phyloP scores from a whole-genome alignment of 345 rosid genomes.

The Sisymbrium altissimum region DNA sequence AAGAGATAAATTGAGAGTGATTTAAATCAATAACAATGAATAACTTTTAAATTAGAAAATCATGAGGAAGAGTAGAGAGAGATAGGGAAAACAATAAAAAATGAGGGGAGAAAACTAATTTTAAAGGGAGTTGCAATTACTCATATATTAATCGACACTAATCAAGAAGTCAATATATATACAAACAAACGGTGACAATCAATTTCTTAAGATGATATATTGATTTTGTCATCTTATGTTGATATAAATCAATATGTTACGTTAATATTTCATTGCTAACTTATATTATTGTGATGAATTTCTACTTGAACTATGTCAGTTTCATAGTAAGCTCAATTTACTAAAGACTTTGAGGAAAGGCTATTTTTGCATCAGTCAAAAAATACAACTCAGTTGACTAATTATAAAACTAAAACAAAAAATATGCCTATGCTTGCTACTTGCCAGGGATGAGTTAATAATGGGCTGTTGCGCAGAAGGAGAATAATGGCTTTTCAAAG shows the following conservation, averaged over 20 bases:
- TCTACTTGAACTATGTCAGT: neutral
- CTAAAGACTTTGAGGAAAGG: neutral
- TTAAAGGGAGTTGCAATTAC: too few relatives aligned
- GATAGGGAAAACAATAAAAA: too few relatives aligned
- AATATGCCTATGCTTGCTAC: conserved; percentile 21
- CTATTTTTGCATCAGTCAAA: neutral
- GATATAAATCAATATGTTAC: neutral
- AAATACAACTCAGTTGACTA: neutral
- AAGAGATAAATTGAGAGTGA: neutral
- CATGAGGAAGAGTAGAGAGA: too few relatives aligned
- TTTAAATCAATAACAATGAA: too few relatives aligned
- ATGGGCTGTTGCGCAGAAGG: conserved; percentile 27
- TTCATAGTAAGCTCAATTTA: neutral
- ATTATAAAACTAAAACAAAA: neutral
- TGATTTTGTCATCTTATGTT: neutral
- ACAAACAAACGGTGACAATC: neutral
- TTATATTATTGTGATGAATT: neutral
- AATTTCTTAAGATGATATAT: neutral
- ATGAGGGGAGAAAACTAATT: too few relatives aligned
- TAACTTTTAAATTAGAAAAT: too few relatives aligned
- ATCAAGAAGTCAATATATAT: neutral
- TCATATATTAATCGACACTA: neutral
- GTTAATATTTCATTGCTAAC: neutral
- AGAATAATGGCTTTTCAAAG: conserved; percentile 26
- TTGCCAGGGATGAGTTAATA: conserved; percentile 20